phyloP scores from a whole-genome alignment of 2,329 filamentous ascomycete genomes.

The Penicillium fuscoglaucum region DNA sequence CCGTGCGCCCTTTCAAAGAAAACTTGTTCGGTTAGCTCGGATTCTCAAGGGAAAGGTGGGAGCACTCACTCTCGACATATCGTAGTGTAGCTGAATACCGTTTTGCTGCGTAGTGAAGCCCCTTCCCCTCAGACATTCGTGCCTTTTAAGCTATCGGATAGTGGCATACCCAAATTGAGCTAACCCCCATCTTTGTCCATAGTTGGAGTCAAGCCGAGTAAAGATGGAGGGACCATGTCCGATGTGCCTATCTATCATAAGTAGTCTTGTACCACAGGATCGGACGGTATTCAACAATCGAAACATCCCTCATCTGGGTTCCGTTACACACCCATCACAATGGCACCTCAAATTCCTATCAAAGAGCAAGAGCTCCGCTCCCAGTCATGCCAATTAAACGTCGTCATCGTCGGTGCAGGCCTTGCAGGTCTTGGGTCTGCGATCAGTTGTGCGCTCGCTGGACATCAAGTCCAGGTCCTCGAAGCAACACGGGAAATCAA shows the following conservation, averaged over 20 bases:
- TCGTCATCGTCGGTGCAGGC: conserved; percentile 32
- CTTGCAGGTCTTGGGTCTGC: conserved; percentile 31
- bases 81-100: not conserved
- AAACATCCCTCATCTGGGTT: not conserved
- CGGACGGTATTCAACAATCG: not conserved
- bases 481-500: conserved; percentile 28
- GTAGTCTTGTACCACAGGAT: conserved; percentile 3
- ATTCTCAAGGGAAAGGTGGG: not conserved
- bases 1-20: conserved; percentile 51
- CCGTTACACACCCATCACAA: conserved; percentile 8
- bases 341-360: conserved; percentile 53
- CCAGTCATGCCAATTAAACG: conserved; percentile 50
- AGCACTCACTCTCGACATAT: conserved; percentile 28
- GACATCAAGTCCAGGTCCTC: conserved; percentile 28
- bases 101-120: not conserved
- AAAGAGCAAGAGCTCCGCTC: conserved; percentile 37
- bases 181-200: conserved; percentile 24
- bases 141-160: conserved; percentile 9
- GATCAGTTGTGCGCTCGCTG: conserved; percentile 29
- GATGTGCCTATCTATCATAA: conserved; percentile 6
- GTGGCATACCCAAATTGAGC: not conserved
- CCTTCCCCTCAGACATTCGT: conserved; percentile 6
- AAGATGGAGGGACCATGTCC: not conserved
- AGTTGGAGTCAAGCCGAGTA: not conserved
- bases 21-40: conserved; percentile 40